Conservation (phyloP, 2,329 filamentous ascomycete species). For the Graphiopsis chlorocephala region DNA sequence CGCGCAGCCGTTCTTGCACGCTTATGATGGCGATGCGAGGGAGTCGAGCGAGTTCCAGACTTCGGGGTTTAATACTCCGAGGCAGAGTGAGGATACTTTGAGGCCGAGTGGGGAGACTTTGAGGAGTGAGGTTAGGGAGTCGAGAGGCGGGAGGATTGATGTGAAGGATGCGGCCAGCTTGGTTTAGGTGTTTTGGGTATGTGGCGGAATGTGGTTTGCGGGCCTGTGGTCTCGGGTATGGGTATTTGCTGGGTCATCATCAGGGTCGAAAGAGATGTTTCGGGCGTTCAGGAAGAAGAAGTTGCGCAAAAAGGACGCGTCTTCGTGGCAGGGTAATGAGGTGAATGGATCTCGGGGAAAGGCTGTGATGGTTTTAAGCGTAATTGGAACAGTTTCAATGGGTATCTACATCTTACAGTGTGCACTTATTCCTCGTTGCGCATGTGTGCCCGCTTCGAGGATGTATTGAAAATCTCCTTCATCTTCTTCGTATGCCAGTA, state of each 20-base stretch:
- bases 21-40: background rate
- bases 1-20: background rate
- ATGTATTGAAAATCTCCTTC: background rate
- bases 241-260: background rate
- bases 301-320: background rate
- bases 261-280: background rate
- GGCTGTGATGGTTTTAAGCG: background rate
- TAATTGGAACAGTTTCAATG: slow-evolving; percentile 3
- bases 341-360: too few relatives aligned
- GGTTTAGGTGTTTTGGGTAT: background rate
- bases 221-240: background rate
- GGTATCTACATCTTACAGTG: slow-evolving; percentile 12
- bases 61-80: slow-evolving; percentile 10
- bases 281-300: background rate
- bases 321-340: background rate
- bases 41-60: slow-evolving; percentile 14
- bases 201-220: background rate
- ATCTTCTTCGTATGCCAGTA: background rate
- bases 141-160: background rate
- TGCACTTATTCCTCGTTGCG: background rate
- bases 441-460: background rate
- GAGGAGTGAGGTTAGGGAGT: background rate
- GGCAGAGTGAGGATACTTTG: slow-evolving; percentile 12
- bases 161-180: background rate
- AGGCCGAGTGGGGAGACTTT: background rate